These are phyloP conservation scores for Mycena galopus DNA, from an alignment of 768 basidiomycete genomes.

Conservation along the genomic window DNA sequence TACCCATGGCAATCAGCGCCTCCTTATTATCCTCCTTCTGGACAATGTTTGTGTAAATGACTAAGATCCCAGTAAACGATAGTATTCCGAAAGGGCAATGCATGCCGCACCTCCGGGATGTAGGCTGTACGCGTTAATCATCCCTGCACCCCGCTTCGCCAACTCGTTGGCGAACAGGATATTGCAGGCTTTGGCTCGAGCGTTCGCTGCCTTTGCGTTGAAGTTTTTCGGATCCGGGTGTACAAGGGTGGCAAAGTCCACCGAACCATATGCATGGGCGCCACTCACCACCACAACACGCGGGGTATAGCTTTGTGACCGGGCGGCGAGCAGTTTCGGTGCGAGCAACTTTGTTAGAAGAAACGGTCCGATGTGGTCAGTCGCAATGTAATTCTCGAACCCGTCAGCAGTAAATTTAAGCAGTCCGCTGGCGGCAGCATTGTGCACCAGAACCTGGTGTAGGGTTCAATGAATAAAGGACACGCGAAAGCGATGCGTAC, in stretches of 20 bases:
- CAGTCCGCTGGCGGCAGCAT: conserved; percentile 3
- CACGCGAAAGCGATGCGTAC: background rate
- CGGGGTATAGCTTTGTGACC: background rate
- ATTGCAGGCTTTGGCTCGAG: background rate
- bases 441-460: conserved; percentile 13
- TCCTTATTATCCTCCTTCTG: background rate
- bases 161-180: background rate
- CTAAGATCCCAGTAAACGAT: background rate
- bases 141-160: background rate
- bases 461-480: background rate
- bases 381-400: background rate
- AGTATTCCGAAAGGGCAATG: background rate
- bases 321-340: background rate
- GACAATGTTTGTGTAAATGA: background rate
- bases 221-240: background rate
- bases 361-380: background rate
- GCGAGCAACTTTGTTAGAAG: background rate
- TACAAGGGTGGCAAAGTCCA: background rate
- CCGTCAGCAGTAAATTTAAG: background rate
- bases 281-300: background rate
- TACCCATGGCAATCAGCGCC: background rate
- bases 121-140: background rate
- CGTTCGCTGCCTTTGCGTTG: background rate
- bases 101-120: background rate
- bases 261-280: background rate